phyloP scores from a whole-genome alignment of 805 yeast species.

The Candida ulmi region DNA sequence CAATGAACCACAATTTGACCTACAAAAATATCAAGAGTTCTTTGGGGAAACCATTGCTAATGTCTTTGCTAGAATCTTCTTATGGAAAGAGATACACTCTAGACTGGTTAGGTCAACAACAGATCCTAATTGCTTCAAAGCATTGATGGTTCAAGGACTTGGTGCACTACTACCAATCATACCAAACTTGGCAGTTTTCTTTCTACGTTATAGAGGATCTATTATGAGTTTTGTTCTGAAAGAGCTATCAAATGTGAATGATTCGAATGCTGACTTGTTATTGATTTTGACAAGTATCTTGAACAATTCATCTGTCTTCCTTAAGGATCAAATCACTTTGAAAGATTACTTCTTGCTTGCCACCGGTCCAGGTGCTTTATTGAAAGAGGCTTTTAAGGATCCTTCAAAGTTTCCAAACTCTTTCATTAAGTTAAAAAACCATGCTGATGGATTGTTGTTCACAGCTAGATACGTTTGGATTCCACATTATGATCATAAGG shows the following conservation, averaged over 20 bases:
- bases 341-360: not conserved
- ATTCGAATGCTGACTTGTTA: not conserved
- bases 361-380: not conserved
- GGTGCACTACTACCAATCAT: not conserved
- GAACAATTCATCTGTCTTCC: not conserved
- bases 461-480: slow-evolving; percentile 1
- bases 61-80: not conserved
- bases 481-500: slow-evolving; percentile 1
- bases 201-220: slow-evolving; percentile 2
- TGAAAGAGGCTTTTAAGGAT: not conserved
- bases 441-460: slow-evolving; percentile 2
- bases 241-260: not conserved
- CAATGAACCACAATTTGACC: not conserved
- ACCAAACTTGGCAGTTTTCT: not conserved
- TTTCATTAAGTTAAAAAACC: not conserved
- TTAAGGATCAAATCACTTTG: not conserved
- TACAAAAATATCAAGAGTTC: not conserved
- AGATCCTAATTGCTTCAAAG: not conserved
- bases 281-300: not conserved
- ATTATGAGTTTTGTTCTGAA: not conserved
- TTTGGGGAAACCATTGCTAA: slow-evolving; percentile 1
- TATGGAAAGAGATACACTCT: not conserved
- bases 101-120: not conserved
- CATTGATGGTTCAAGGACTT: not conserved
- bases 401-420: slow-evolving; percentile 2